These are phyloP conservation scores for Pleurotus eryngii DNA, from an alignment of 768 basidiomycete species.

Conservation along the genomic window DNA sequence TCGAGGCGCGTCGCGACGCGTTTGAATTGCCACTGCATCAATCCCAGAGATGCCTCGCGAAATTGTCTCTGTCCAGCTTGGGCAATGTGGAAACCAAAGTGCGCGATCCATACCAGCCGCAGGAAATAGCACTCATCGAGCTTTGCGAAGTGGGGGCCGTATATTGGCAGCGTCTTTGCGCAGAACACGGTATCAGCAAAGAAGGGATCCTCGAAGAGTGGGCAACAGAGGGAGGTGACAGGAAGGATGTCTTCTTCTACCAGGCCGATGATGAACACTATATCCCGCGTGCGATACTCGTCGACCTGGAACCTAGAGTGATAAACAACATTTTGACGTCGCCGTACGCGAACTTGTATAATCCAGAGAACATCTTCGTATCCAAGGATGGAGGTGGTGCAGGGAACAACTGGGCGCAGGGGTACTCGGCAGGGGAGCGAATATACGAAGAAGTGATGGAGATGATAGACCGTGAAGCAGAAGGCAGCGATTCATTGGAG, in stretches of 20 bases:
- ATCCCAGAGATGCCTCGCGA: constrained; percentile 69
- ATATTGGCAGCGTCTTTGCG: constrained; percentile 97
- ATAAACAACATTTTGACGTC: constrained; percentile 93
- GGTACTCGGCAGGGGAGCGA: constrained; percentile 84
- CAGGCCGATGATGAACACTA: constrained; percentile 99
- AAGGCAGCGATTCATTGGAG: constrained; percentile 96
- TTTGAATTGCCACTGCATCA: not conserved
- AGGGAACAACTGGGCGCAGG: constrained; percentile 98
- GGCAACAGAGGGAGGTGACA: constrained; percentile 92
- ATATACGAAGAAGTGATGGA: constrained; percentile 98
- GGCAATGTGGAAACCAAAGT: constrained; percentile 95
- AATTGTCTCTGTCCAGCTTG: constrained; percentile 80
- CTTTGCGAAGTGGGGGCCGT: constrained; percentile 80
- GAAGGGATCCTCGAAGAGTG: constrained; percentile 96
- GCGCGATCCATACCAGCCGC: constrained; percentile 24
- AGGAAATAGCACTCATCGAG: constrained; percentile 9
- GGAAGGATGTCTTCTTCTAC: constrained; percentile 99
- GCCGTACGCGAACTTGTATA: constrained; percentile 88
- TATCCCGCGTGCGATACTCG: constrained; percentile 92
- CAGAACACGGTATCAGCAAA: constrained; percentile 96
- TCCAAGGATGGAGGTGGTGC: constrained; percentile 98
- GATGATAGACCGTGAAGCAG: constrained; percentile 97
- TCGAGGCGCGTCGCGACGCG: not conserved
- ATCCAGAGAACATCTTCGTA: constrained; percentile 96
- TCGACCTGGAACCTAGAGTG: constrained; percentile 95